These are phyloP conservation scores for Telopea speciosissima DNA, from an alignment of 177 flowering plant genomes.

Conservation along the genomic window DNA sequence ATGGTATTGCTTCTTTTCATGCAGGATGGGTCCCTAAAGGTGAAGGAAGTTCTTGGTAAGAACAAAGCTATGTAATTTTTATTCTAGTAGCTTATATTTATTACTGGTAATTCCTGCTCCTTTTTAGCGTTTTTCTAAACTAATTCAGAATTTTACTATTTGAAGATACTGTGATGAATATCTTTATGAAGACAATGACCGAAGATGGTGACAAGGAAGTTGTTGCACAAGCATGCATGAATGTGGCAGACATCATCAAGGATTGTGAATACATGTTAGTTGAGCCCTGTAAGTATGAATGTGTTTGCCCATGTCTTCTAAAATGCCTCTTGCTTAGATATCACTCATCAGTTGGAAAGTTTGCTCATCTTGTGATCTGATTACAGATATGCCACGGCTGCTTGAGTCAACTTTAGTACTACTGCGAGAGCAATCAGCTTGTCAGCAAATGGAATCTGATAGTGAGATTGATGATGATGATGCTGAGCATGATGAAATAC, in stretches of 20 bases:
- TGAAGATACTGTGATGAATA: conserved; percentile 72
- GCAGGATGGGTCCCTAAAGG: conserved; percentile 67
- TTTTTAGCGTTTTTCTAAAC: not conserved
- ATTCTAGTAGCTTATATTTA: not conserved
- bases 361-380: conserved; percentile 3
- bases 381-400: conserved; percentile 66
- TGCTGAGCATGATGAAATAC: conserved; percentile 79
- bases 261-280: conserved; percentile 66
- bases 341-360: conserved; percentile 2
- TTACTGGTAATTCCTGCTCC: not conserved
- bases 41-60: conserved; percentile 70
- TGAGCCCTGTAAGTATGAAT: conserved; percentile 60
- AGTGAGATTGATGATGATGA: conserved; percentile 79
- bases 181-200: conserved; percentile 73
- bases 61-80: not conserved
- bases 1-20: conserved; percentile 11
- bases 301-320: conserved; percentile 3
- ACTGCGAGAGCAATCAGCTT: conserved; percentile 75
- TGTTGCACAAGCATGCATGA: conserved; percentile 89
- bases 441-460: conserved; percentile 80
- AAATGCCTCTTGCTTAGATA: not conserved
- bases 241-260: conserved; percentile 63
- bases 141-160: conserved; percentile 8
- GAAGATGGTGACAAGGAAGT: conserved; percentile 99
- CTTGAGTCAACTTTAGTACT: conserved; percentile 71